A percentile compares a stretch with the other conserved stretches of the same genome.
phyloP scores from a whole-genome alignment of 768 basidiomycete genomes.

The Mrakia hoshinonis region DNA sequence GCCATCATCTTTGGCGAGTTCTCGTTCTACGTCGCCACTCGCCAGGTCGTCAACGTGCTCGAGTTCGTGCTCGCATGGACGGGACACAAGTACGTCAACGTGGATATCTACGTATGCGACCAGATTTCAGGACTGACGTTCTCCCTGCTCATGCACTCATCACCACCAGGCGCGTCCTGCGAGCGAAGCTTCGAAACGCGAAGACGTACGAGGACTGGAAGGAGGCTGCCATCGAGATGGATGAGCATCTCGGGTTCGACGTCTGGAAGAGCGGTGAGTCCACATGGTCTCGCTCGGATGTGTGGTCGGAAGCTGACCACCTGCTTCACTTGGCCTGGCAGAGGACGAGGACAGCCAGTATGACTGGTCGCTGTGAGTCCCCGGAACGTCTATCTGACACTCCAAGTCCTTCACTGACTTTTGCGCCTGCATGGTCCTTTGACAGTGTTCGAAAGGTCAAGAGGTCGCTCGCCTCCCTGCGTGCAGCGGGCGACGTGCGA shows the following conservation, averaged over 20 bases:
- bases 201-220: slow-evolving; percentile 86
- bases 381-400: background rate
- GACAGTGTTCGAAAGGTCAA: slow-evolving; percentile 47
- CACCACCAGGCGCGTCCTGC: slow-evolving; percentile 55
- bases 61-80: slow-evolving; percentile 65
- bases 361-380: slow-evolving; percentile 64
- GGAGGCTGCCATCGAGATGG: slow-evolving; percentile 63
- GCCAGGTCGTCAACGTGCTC: slow-evolving; percentile 88
- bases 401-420: background rate
- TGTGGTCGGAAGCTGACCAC: too few relatives aligned
- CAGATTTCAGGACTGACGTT: too few relatives aligned
- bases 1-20: slow-evolving; percentile 76
- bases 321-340: too few relatives aligned
- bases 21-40: slow-evolving; percentile 62
- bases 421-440: background rate
- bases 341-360: slow-evolving; percentile 79
- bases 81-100: slow-evolving; percentile 13
- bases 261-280: slow-evolving; percentile 64
- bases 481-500: slow-evolving; percentile 70
- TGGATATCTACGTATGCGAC: too few relatives aligned
- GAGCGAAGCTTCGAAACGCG: slow-evolving; percentile 66
- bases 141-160: background rate
- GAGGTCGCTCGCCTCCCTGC: slow-evolving; percentile 59
- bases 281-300: too few relatives aligned
- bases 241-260: slow-evolving; percentile 72